Base-by-base conservation (phyloP, 805 yeast genomes). In the Kazachstania viticola region DNA sequence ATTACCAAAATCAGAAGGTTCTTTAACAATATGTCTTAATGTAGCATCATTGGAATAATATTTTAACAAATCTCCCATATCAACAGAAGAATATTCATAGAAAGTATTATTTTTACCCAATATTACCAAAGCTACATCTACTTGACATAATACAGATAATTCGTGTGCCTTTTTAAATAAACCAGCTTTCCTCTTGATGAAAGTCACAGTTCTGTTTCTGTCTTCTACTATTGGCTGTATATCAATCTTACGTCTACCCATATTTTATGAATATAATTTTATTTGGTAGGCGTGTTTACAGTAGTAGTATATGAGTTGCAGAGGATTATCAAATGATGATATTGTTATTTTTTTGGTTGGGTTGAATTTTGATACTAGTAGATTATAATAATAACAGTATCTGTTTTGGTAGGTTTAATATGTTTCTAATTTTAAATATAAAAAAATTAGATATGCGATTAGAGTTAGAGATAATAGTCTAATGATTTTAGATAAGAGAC, bases 191-290 rank as follows among this genome's bases (percentile, higher is more conserved):
- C 98, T 71, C 58, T 88, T 88, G 40, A 83, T 83, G 55, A 88
- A 91, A 0, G 98, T 88, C 14, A 47, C 54, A 11, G 58, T 46
- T 36, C 52, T 41, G 58, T 85, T 88, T 35, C 97, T 67, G 55
- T 88, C 96, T 46, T 88, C 95, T 9, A 75, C 64, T 37, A 88
- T 75, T 23, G 97, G 97, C 58, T 82, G 75, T 46, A 88, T 88
- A 40, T 81, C 91, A 42, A 88, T 88, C 58, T 88, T 91, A 62
- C 96, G 79, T 67, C 98, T 79, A 33, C 98, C 98, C 98, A 88
- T 91, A 31, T n/a, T n/a, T n/a, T n/a, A n/a, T n/a, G n/a, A n/a
- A n/a, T n/a, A n/a, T n/a, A n/a, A n/a, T n/a, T n/a, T n/a, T n/a
- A n/a, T n/a, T n/a, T n/a, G n/a, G n/a, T n/a, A n/a, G n/a, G n/a